Base-by-base conservation (phyloP, 2,329 filamentous ascomycete species). In the Dendrostoma leiphaemia region DNA sequence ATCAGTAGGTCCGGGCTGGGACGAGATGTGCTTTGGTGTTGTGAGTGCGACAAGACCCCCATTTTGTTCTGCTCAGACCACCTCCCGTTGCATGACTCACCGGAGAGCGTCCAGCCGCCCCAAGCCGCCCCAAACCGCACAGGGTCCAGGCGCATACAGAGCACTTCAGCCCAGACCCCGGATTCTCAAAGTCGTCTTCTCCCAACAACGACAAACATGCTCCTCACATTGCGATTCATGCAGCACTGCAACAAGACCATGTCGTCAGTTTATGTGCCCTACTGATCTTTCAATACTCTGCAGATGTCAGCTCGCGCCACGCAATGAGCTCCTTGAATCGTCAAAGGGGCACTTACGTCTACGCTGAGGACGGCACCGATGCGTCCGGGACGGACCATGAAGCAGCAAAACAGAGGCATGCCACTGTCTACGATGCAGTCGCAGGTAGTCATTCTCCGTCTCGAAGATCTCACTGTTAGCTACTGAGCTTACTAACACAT, bases 361-460 rank as follows among this genome's bases (percentile, higher is more conserved):
- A 60, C n/a, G 50, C 49, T 17, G 58, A 59, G 8, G 45, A 53
- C 15, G 60, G 52, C 24, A 52, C 54, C 17, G 58, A 53, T n/a
- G 47, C 34, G 53, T 60, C 64, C 35, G 61, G 41, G 19, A 62
- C 58, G 37, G 64, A 56, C 50, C 57, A 64, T 59, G 54, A 63
- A 60, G 28, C 60, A 51, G 49, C 64, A 51, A 59, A 60, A 64
- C 67, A 66, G 62, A 66, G 71, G 45, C 62, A 66, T 44, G 77
- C 80, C 37, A 89, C 79, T 19, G 70, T 91, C 19, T 91, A 88
- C 68, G 88, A 91, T 70, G 87, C 86, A 15, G 85, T 90, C 51
- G 86, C 86, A 63, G 86, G 86, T 87, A 66, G 26, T n/a, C 8
- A 26, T 47, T 24, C 24, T 28, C n/a, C 21, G 12, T 24, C n/a